Percentiles rank a stretch among this genome's conserved stretches.
Conservation (phyloP, 2,329 filamentous ascomycete genomes). For the Paradendryphiella salina region DNA sequence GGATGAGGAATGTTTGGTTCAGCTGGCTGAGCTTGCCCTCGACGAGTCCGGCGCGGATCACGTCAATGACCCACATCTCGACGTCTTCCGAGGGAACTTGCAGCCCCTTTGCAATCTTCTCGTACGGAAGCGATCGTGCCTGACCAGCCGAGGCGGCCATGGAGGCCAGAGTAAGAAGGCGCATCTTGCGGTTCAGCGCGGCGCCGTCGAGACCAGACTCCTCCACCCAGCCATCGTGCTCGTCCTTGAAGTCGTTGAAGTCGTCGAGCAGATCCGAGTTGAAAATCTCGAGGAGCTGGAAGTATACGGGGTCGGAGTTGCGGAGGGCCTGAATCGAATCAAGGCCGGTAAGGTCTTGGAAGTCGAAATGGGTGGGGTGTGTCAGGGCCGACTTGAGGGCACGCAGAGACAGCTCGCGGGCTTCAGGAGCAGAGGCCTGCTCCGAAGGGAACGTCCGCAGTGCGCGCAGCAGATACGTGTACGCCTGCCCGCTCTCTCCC, state of each 20-base stretch:
- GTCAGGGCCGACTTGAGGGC: constrained; percentile 69
- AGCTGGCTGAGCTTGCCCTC: constrained; percentile 96
- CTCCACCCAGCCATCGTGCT: constrained; percentile 84
- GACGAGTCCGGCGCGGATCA: constrained; percentile 91
- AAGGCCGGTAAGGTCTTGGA: constrained; percentile 70
- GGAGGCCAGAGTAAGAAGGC: constrained; percentile 88
- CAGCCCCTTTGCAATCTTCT: constrained; percentile 78
- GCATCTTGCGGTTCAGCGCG: constrained; percentile 90
- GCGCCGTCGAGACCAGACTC: constrained; percentile 71
- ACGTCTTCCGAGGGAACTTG: constrained; percentile 82
- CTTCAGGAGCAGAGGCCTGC: constrained; percentile 58
- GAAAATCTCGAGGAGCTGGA: constrained; percentile 93
- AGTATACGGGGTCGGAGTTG: constrained; percentile 81
- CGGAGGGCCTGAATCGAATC: constrained; percentile 83
- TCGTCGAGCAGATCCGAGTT: constrained; percentile 92
- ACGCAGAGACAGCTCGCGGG: constrained; percentile 63
- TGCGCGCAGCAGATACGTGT: constrained; percentile 73
- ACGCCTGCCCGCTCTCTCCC: constrained; percentile 74
- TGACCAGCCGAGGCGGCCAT: constrained; percentile 77
- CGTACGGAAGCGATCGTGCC: constrained; percentile 86
- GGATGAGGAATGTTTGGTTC: constrained; percentile 90
- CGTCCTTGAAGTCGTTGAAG: constrained; percentile 92
- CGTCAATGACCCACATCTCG: constrained; percentile 98
- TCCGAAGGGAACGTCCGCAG: constrained; percentile 72
- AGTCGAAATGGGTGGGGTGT: constrained; percentile 69